Percentiles rank a stretch among this genome's conserved stretches.
Conservation (phyloP, 2,329 filamentous ascomycete genomes). For the Penicillium palitans region DNA sequence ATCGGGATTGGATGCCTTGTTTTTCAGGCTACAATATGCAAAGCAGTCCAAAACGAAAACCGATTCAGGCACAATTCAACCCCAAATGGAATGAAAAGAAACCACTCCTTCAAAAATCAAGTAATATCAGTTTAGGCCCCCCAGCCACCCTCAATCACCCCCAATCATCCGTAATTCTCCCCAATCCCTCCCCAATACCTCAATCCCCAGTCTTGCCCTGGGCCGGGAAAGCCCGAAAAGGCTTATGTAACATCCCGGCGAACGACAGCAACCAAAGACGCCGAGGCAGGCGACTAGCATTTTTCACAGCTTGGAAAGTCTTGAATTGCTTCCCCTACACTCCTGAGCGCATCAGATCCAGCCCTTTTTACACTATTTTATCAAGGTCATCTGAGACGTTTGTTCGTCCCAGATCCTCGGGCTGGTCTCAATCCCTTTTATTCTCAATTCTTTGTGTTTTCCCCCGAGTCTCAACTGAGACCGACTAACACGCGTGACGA, state of each 20-base stretch:
- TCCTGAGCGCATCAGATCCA: conserved; percentile 29
- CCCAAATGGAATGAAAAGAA: neutral
- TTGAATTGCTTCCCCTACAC: conserved; percentile 26
- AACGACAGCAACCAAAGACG: conserved; percentile 32
- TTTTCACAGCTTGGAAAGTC: conserved; percentile 33
- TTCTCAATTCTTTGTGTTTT: conserved; percentile 23
- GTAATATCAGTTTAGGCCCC: neutral
- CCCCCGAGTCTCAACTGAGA: conserved; percentile 27
- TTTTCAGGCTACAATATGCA: neutral
- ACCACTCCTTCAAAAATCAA: neutral
- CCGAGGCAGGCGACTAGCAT: conserved; percentile 35
- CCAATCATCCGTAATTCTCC: no score
- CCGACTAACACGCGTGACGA: conserved; percentile 30
- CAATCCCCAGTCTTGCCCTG: neutral
- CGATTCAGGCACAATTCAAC: neutral
- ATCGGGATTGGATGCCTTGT: neutral
- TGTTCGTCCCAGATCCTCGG: conserved; percentile 27
- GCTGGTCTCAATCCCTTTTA: conserved; percentile 31
- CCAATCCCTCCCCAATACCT: no score
- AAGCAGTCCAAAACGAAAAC: neutral
- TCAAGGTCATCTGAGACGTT: conserved; percentile 23
- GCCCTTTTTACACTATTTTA: conserved; percentile 14
- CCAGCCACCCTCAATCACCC: neutral
- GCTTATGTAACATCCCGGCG: conserved; percentile 26
- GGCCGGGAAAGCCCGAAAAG: neutral